Evolutionary conservation across 148 eudicot genomes (phyloP).

Genomic region (Chenopodium formosanum): DNA sequence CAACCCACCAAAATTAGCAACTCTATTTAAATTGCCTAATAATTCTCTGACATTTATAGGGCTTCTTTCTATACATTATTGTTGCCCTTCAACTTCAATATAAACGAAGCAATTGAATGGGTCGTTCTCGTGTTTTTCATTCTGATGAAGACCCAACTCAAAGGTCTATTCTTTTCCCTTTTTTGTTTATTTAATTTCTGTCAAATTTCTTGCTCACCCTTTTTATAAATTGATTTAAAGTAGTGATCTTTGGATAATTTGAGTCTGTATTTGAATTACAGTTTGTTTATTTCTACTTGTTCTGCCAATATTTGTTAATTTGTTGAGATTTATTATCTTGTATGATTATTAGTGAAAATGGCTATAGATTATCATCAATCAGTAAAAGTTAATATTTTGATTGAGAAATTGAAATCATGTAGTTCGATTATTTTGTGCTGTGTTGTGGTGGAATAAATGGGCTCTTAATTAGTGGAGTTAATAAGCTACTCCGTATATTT

Average conservation of each 20-base stretch:
- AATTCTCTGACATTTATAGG: slow-evolving; percentile 1
- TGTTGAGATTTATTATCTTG: not conserved
- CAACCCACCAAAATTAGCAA: not conserved
- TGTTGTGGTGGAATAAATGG: no score
- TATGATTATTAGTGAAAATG: not conserved
- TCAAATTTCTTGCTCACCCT: not conserved
- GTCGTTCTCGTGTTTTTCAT: slow-evolving; percentile 52
- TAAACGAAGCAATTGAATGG: slow-evolving; percentile 27
- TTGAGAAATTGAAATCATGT: no score
- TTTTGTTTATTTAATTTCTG: not conserved
- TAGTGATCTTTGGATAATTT: not conserved
- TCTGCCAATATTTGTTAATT: not conserved
- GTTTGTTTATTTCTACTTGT: not conserved
- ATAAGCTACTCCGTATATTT: no score
- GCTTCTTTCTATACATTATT: not conserved
- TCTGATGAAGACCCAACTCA: slow-evolving; percentile 53
- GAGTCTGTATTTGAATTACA: not conserved
- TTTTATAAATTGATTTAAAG: not conserved
- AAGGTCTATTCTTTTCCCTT: slow-evolving; percentile 33
- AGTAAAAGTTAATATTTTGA: not conserved
- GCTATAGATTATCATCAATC: not conserved
- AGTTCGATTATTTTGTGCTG: not conserved
- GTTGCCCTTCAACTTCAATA: not conserved
- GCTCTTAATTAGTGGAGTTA: no score
- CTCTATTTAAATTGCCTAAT: no score